phyloP scores from a whole-genome alignment of 2,329 filamentous ascomycete genomes.

The Colletotrichum theobromicola region DNA sequence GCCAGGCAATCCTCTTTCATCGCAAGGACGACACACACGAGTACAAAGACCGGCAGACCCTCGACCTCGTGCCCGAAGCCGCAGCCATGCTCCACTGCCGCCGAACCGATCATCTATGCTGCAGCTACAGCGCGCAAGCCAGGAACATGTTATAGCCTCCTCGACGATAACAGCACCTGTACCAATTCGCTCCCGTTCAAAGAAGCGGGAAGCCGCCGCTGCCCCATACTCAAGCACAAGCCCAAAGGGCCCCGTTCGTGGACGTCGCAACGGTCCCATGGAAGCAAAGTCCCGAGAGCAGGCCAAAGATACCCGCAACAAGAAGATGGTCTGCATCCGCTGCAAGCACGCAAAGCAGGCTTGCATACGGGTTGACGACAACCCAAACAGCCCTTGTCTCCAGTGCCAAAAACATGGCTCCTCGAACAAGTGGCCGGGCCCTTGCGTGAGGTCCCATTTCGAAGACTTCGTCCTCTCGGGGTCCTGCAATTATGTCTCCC shows the following conservation, averaged over 20 bases:
- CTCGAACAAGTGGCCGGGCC: slow-evolving; percentile 22
- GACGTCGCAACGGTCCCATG: slow-evolving; percentile 17
- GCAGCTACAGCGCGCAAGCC: neutral
- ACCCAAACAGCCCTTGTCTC: neutral
- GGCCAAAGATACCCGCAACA: slow-evolving; percentile 19
- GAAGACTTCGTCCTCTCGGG: slow-evolving; percentile 46
- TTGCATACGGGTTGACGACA: slow-evolving; percentile 3
- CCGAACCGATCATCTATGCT: neutral
- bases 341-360: slow-evolving; percentile 20
- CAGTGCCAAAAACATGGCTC: slow-evolving; percentile 11
- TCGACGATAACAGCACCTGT: neutral
- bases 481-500: slow-evolving; percentile 49
- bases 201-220: neutral
- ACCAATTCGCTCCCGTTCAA: neutral
- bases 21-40: neutral
- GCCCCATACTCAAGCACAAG: neutral
- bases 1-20: neutral
- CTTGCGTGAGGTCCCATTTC: slow-evolving; percentile 47
- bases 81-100: neutral
- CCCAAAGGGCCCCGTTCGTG: neutral
- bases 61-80: neutral
- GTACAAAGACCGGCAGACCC: neutral
- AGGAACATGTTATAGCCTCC: neutral
- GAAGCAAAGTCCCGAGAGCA: neutral
- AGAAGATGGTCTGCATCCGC: slow-evolving; percentile 22